Evolutionary conservation across 1,139 yeast species (phyloP), one percentile per base, ranked within the genome.

Genomic region (Geotrichum phurueaensis): DNA sequence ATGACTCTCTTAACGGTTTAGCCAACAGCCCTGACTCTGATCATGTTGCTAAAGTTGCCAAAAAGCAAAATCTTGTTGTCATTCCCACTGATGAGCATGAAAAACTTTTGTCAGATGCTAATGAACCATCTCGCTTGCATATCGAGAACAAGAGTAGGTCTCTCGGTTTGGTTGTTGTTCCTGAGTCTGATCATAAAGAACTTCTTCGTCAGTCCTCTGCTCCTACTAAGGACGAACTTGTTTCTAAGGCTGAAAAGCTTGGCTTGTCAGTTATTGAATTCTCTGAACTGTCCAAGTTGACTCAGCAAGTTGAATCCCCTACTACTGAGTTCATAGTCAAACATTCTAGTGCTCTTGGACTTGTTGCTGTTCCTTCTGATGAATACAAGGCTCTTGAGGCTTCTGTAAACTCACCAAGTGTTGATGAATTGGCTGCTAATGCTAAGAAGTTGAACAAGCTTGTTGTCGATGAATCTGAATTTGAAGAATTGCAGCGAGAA

Each of bases 141-240:
- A 62, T 82, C 10, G 61, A 65, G 15, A 67, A 68, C 9, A 70
- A 70, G 49, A 81, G 82, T 12, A 56, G 62, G 27, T 43, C 51
- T n/a, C 36, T 57, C 33, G 56, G 63, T 10, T 36, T 60, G n/a
- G 45, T 56, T 50, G 45, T 57, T 23, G 15, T 60, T 31, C 29
- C 62, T 7, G 39, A 53, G 43, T 13, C 62, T 39, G 62, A 60
- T n/a, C 62, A 57, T 23, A 39, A 43, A 39, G 48, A 54, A 18
- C 22, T 59, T 12, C 27, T 47, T n/a, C 60, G 53, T 18, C 81
- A 82, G 0, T 65, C 79, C 0, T 10, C 59, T 12, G 20, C 54
- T 2, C 82, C 82, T 22, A 69, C 76, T 18, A 60, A 74, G 25
- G 78, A 76, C 0, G 76, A 76, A 57, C 62, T 82, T 18, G 60